Evolutionary conservation across 176 grass and related monocot species (phyloP), one percentile per base, ranked within the genome.

Genomic region (Oryza officinalis): DNA sequence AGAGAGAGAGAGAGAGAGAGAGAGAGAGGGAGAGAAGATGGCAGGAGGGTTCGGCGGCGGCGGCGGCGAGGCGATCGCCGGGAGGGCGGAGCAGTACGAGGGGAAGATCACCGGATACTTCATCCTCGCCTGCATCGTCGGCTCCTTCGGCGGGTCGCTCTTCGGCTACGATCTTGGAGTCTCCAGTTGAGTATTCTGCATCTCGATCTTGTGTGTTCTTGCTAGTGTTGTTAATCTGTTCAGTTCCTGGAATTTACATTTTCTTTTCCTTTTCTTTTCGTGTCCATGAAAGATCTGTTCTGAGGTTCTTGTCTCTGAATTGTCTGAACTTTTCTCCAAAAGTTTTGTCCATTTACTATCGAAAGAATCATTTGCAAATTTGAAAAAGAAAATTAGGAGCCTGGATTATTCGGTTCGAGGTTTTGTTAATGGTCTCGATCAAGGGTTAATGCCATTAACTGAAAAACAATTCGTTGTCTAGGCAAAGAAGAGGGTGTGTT

Each of bases 111-210:
- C 96, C 2, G 23, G 86, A 5, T 99, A 99, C 82, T 96, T 99
- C 78, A 84, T 99, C 47, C 83, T 99, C 71, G 93, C 96, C 2
- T 99, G 96, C 85, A 45, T 94, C 84, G 93, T 99, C 37, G 93
- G 96, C 17, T 99, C 96, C 30, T 92, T 99, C 14, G 96, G 96
- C 7, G 96, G 96, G 35, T 99, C 96, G n/a, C 96, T 99, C 68
- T 99, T 99, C 77, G 96, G 96, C 18, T 99, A 96, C 32, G 96
- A 99, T 81, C 96, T 99, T 75, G 96, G 96, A 15, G 93, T 99
- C 28, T 99, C 96, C 15, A 92, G 96, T 98, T 98, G 40, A 93
- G 90, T 87, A 22, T 7, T 43, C 52, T 57, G 14, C 52, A n/a
- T 22, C 2, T 27, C 54, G 3, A 76, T 27, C 18, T 72, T 15